phyloP scores from a whole-genome alignment of 768 basidiomycete species.

The Kwoniella botswanensis region DNA sequence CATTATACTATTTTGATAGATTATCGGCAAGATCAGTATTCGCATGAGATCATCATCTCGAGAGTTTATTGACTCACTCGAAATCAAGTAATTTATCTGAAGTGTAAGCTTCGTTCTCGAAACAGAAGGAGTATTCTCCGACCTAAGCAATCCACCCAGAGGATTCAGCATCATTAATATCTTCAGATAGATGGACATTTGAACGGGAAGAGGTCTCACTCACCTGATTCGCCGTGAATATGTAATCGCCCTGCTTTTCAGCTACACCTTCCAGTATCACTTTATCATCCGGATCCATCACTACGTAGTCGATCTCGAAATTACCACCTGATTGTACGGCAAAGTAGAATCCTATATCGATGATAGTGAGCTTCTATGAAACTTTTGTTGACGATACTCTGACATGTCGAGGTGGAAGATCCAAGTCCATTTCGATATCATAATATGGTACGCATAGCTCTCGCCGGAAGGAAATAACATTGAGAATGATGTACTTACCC shows the following conservation, averaged over 20 bases:
- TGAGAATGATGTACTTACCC: conserved; percentile 69
- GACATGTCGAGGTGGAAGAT: too few relatives aligned
- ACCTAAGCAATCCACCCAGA: conserved; percentile 53
- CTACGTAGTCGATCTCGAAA: conserved; percentile 92
- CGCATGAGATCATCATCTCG: too few relatives aligned
- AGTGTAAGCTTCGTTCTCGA: conserved; percentile 96
- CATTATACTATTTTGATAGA: conserved; percentile 81
- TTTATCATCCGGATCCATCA: conserved; percentile 88
- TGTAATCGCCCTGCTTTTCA: conserved; percentile 95
- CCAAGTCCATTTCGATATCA: too few relatives aligned
- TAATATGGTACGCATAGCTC: neutral
- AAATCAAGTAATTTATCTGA: conserved; percentile 77
- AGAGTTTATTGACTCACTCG: conserved; percentile 60
- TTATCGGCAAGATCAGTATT: conserved; percentile 57
- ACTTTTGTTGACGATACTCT: too few relatives aligned
- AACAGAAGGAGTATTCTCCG: conserved; percentile 76
- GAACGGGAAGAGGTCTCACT: neutral
- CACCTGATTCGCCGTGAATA: conserved; percentile 84
- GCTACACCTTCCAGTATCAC: conserved; percentile 82
- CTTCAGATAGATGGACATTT: neutral
- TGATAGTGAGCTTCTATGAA: too few relatives aligned
- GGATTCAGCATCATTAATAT: neutral
- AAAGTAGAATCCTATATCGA: conserved; percentile 79
- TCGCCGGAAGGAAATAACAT: neutral
- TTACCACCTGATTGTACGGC: conserved; percentile 97